Base-by-base conservation (phyloP, 2,329 filamentous ascomycete species). In the Rutstroemia sp. region DNA sequence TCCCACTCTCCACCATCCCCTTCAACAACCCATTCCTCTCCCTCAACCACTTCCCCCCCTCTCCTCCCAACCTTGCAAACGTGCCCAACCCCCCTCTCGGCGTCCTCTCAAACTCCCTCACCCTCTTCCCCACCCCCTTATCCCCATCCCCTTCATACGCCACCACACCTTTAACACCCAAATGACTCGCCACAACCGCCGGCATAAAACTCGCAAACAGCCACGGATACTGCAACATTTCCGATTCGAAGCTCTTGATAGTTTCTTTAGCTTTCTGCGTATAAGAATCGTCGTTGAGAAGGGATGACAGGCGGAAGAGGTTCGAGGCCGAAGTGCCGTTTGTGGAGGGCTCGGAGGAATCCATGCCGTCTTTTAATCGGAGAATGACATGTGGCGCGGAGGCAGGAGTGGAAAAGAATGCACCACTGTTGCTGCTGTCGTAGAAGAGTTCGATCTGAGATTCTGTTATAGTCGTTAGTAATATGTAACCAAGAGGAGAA, bases 311-410 rank as follows among this genome's bases (percentile, higher is more conserved):
- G 0, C 89, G 84, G 72, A 94, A 88, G n/a, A 97, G 76, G 68
- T 97, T 97, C 16, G 82, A 80, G 0, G 89, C 88, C n/a, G 88
- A 87, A 5, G 92, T 81, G 41, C 89, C 90, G 68, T 99, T 99
- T 51, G 89, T 87, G 0, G 90, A 94, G 0, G 94, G 94, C 58
- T 94, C 87, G 1, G 90, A 86, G 5, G 89, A 89, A 71, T 99
- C 94, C 80, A 96, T 96, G 61, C 91, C 94, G 60, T 95, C 90
- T 73, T 99, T 99, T 50, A 96, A 80, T 23, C 92, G 86, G 58
- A 97, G 81, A 58, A 96, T 86, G 27, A 87, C 80, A 65, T 91
- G 83, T 0, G 83, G 75, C 9, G 86, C 83, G 44, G 78, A 72
- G 12, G 76, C 73, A 4, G 78, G 73, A 1, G 87, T 91, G 4